Conservation (phyloP, 179 eudicot species). For the Monotropa hypopitys region DNA sequence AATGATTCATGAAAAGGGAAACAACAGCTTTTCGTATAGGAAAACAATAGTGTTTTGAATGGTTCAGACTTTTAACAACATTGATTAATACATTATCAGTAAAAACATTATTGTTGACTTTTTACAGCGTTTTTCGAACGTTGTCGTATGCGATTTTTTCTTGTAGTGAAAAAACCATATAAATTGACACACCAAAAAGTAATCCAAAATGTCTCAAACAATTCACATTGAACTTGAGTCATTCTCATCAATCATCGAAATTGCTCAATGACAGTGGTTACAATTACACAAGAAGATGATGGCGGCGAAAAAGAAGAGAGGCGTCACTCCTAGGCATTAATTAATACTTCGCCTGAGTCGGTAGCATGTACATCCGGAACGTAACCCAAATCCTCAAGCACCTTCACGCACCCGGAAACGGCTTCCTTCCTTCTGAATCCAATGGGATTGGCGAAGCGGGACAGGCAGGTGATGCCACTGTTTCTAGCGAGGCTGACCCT, state of each 20-base stretch:
- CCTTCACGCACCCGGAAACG: conserved; percentile 18
- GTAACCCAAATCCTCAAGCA: conserved; percentile 8
- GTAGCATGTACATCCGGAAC: background rate
- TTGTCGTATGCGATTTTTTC: no score
- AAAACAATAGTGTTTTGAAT: no score
- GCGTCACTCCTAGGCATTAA: no score
- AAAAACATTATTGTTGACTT: no score
- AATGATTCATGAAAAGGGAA: no score
- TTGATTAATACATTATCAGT: no score
- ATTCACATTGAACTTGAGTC: background rate
- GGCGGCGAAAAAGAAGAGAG: no score
- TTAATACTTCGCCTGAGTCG: no score
- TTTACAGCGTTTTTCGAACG: no score
- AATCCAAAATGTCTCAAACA: background rate
- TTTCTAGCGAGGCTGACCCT: conserved; percentile 26
- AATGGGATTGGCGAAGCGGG: conserved; percentile 42
- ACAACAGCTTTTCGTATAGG: no score
- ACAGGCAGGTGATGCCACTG: conserved; percentile 25
- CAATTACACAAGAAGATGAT: background rate
- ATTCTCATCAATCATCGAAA: background rate
- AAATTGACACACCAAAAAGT: background rate
- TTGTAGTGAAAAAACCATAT: no score
- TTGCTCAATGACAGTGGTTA: background rate
- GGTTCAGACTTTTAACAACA: no score
- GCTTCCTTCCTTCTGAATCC: conserved; percentile 34